Evolutionary conservation across 352 stramenopile genomes (phyloP).

Genomic region (Phytophthora sp.): DNA sequence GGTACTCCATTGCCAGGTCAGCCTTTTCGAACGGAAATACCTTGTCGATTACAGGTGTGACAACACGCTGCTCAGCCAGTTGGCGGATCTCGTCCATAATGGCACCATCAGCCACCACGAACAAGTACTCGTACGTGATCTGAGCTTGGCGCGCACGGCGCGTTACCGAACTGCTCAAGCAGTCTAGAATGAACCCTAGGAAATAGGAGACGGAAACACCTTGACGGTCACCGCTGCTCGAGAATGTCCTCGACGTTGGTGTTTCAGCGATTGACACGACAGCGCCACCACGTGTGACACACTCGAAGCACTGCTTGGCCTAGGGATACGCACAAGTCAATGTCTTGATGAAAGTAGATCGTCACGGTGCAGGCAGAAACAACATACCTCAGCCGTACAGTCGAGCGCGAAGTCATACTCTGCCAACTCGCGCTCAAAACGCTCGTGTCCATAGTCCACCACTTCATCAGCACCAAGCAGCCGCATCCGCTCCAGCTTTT

Average conservation of each 20-base stretch:
- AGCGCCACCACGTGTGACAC: conserved; percentile 52
- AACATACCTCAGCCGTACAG: conserved; percentile 72
- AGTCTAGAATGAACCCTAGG: conserved; percentile 57
- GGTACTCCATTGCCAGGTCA: conserved; percentile 63
- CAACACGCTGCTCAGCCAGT: conserved; percentile 46
- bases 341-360: too few species aligned
- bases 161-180: conserved; percentile 63
- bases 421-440: conserved; percentile 67
- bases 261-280: conserved; percentile 72
- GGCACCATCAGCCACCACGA: conserved; percentile 43
- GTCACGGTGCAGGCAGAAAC: too few species aligned
- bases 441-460: conserved; percentile 70
- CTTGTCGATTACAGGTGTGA: conserved; percentile 71
- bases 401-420: conserved; percentile 84
- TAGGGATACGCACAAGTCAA: conserved; percentile 25
- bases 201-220: conserved; percentile 54
- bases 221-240: conserved; percentile 27
- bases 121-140: conserved; percentile 67
- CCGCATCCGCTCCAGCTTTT: conserved; percentile 72
- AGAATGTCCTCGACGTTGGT: conserved; percentile 46
- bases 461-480: conserved; percentile 72
- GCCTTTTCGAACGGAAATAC: conserved; percentile 75
- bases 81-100: conserved; percentile 59
- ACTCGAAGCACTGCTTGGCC: conserved; percentile 69
- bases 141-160: conserved; percentile 52